Conservation (phyloP, 768 basidiomycete species). For the Psilocybe subaeruginosa region DNA sequence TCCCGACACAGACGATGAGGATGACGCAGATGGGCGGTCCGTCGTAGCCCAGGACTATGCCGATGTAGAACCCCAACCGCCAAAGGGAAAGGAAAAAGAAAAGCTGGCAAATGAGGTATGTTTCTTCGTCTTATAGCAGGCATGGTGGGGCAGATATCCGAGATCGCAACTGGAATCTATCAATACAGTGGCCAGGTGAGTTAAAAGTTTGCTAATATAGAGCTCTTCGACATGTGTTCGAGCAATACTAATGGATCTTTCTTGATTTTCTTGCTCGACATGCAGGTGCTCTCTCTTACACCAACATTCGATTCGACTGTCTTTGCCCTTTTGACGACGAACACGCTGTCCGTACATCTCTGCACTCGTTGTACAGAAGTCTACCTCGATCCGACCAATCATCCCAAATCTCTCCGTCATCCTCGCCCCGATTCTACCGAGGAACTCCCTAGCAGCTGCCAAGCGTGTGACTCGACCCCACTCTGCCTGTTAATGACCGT, state of each 20-base stretch:
- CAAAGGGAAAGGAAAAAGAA: slow-evolving; percentile 29
- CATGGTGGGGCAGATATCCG: slow-evolving; percentile 14
- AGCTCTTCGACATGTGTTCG: too few species aligned
- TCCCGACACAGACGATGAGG: slow-evolving; percentile 34
- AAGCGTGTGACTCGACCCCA: not conserved
- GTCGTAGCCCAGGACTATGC: slow-evolving; percentile 8
- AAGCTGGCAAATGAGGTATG: slow-evolving; percentile 34
- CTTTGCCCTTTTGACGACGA: too few species aligned
- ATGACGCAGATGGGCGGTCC: slow-evolving; percentile 25
- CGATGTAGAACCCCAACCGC: slow-evolving; percentile 6
- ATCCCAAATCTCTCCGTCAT: not conserved
- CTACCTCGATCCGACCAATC: not conserved
- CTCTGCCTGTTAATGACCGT: not conserved
- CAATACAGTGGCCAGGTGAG: not conserved
- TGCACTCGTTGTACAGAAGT: not conserved
- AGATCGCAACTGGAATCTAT: not conserved
- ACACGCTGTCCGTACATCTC: not conserved
- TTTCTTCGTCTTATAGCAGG: slow-evolving; percentile 12
- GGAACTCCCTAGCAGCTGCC: not conserved
- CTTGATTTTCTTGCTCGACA: too few species aligned
- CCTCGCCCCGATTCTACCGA: not conserved
- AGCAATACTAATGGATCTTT: too few species aligned
- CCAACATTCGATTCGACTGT: too few species aligned
- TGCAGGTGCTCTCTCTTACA: too few species aligned
- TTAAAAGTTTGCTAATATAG: not conserved